Conservation (phyloP, 257 asterid genomes). For the Orobanche coerulescens region DNA sequence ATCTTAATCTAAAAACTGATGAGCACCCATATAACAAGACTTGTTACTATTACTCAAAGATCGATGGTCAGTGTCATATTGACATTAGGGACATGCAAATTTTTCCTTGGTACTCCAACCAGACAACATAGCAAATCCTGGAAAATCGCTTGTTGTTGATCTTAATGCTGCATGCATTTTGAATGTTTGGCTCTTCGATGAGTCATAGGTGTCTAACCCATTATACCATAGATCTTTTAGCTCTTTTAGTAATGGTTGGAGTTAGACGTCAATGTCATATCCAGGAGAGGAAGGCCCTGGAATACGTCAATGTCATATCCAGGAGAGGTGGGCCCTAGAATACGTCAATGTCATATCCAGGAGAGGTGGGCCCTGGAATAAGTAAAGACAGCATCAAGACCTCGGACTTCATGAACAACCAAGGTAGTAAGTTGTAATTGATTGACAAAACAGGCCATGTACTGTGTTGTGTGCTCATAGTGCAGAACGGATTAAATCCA, state of each 20-base stretch:
- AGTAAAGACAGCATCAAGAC: neutral
- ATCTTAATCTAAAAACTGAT: neutral
- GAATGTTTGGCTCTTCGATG: neutral
- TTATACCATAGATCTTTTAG: neutral
- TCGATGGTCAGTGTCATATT: neutral
- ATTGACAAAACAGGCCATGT: neutral
- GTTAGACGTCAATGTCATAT: neutral
- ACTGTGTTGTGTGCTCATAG: neutral
- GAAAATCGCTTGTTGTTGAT: neutral
- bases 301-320: neutral
- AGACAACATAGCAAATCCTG: neutral
- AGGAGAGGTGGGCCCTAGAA: neutral
- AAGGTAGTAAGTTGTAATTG: too few species aligned
- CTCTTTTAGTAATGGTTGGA: too few species aligned
- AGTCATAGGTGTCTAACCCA: neutral
- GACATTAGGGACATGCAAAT: neutral
- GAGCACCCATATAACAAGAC: neutral
- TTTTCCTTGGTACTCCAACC: conserved; percentile 1
- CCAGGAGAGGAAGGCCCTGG: neutral
- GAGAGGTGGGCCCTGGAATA: neutral
- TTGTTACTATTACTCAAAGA: neutral
- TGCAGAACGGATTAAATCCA: too few species aligned
- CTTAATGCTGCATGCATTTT: neutral
- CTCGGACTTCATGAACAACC: neutral
- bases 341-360: neutral